Base-by-base conservation (phyloP, 352 stramenopile genomes). In the Phytophthora citrophthora region DNA sequence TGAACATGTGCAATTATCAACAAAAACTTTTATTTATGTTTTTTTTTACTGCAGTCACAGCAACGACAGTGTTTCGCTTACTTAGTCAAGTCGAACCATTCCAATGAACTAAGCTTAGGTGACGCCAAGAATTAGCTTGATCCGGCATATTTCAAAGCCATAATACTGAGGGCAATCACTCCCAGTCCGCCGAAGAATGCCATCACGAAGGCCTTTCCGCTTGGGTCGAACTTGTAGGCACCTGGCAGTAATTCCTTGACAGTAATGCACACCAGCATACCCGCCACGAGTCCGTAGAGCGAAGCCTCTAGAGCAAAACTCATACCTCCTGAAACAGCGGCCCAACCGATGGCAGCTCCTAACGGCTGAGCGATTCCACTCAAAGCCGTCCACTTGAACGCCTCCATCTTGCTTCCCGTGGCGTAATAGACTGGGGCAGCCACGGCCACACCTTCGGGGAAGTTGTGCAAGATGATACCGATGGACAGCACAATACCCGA, bases 391-490 rank as follows among this genome's bases (percentile, higher is more conserved):
- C 93, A 98, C 41, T 92, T 77, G 74, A 99, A 98, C 1, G 91
- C 96, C 48, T 98, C 92, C 23, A 79, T 62, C 11, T 95, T 86
- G 67, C 89, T 97, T 8, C 95, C 96, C 1, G 96, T 99, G 2
- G 96, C 95, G 70, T 98, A 99, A 75, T 99, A 99, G 11, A 99
- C 91, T 0, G 97, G 96, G 8, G 98, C 88, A 27, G 95, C 92
- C 12, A 99, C 91, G 51, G 93, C 97, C 10, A 99, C 68, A 15
- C 97, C 97, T 60, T 99, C 97, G 0, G 96, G 96, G 61, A 99
- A 97, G 68, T 99, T 99, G 79, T 99, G 97, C 27, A 99, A 83
- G 9, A 93, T 96, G 66, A 99, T 99, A 16, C 92, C 96, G 47
- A 99, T 72, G 1, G 96, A 96, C 8, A 99, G 79, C 40, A 96